Percentiles rank a stretch among this genome's conserved stretches.
phyloP scores from a whole-genome alignment of 768 basidiomycete species.

The Kwoniella sp. region DNA sequence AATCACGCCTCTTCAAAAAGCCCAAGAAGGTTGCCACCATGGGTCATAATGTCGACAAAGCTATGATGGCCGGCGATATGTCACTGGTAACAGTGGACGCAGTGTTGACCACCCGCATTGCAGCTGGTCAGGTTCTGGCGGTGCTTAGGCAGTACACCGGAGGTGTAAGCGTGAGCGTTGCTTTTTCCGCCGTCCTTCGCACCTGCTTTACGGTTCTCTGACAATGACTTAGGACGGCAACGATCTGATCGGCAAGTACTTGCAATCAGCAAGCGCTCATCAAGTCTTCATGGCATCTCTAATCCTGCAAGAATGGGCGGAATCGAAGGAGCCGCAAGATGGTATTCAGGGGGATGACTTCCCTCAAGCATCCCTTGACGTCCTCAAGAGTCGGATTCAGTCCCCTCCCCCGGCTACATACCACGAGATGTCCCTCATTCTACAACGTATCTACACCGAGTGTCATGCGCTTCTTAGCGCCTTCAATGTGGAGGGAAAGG shows the following conservation, averaged over 20 bases:
- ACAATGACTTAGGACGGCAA: conserved; percentile 69
- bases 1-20: conserved; percentile 65
- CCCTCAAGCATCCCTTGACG: conserved; percentile 57
- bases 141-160: conserved; percentile 22
- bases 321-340: conserved; percentile 49
- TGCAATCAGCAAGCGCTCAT: conserved; percentile 83
- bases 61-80: conserved; percentile 85
- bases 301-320: conserved; percentile 88
- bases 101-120: conserved; percentile 72
- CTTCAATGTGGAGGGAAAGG: conserved; percentile 80
- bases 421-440: conserved; percentile 80
- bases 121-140: conserved; percentile 72
- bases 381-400: conserved; percentile 70
- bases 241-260: too few species aligned
- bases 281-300: conserved; percentile 82
- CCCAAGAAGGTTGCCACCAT: conserved; percentile 48
- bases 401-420: conserved; percentile 70
- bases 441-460: conserved; percentile 73
- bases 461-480: conserved; percentile 74
- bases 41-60: conserved; percentile 91
- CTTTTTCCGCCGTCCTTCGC: too few species aligned
- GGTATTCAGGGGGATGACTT: conserved; percentile 19
- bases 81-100: conserved; percentile 72
- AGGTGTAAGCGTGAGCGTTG: conserved; percentile 50
- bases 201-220: conserved; percentile 49